Evolutionary conservation across 768 basidiomycete species (phyloP).

Genomic region (Omphalotus guepiniiformis): DNA sequence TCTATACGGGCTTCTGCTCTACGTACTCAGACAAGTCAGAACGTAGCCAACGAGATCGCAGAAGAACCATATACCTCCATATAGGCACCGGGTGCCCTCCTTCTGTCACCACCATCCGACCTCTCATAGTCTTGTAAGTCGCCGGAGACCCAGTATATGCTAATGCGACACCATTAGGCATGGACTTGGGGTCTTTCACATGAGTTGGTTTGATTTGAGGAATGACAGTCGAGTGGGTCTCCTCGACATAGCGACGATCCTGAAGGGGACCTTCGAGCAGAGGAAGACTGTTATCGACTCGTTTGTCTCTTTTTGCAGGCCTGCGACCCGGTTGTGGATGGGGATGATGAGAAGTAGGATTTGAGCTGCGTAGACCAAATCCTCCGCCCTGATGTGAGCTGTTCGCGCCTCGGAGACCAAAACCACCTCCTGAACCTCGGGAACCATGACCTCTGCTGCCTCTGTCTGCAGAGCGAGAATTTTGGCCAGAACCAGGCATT

Average conservation of each 20-base stretch:
- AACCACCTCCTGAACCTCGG: too few relatives aligned
- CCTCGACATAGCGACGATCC: slow-evolving; percentile 31
- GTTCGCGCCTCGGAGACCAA: too few relatives aligned
- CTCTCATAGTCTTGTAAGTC: background rate
- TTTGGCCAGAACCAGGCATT: slow-evolving; percentile 17
- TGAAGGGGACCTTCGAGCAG: slow-evolving; percentile 29
- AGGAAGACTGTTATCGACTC: slow-evolving; percentile 9
- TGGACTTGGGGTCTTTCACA: slow-evolving; percentile 47
- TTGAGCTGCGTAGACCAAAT: too few relatives aligned
- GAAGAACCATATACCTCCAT: slow-evolving; percentile 39
- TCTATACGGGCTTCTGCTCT: slow-evolving; percentile 40
- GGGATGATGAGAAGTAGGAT: too few relatives aligned
- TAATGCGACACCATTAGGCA: slow-evolving; percentile 39
- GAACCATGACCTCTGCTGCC: slow-evolving; percentile 2
- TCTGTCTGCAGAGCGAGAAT: slow-evolving; percentile 13
- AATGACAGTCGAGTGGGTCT: background rate
- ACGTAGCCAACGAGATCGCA: background rate
- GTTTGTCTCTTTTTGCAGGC: background rate
- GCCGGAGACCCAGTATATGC: background rate
- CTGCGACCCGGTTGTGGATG: background rate
- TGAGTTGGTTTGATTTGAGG: slow-evolving; percentile 4
- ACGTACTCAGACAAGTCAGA: background rate
- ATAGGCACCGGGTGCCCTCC: slow-evolving; percentile 22
- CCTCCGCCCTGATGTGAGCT: too few relatives aligned
- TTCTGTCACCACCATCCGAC: slow-evolving; percentile 6